Conservation (phyloP, 306 rosid genomes). For the Gynostemma pentaphyllum region DNA sequence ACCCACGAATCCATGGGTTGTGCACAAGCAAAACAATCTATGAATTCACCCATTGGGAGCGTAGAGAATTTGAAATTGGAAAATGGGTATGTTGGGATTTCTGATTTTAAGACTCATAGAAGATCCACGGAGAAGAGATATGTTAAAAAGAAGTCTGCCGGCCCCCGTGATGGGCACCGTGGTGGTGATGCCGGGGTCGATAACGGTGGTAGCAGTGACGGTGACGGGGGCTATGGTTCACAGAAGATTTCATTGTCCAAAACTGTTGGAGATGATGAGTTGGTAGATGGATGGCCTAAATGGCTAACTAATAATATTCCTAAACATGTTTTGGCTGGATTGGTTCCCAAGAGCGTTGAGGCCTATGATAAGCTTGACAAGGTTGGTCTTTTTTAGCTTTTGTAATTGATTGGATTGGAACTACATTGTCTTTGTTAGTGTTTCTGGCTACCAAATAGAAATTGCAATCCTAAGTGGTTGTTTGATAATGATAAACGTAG, state of each 20-base stretch:
- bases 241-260: conserved; percentile 22
- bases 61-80: conserved; percentile 42
- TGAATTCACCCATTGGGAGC: conserved; percentile 12
- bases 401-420: neutral
- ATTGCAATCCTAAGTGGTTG: no score
- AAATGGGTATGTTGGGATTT: conserved; percentile 40
- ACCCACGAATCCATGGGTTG: conserved; percentile 46
- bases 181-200: neutral
- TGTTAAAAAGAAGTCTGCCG: neutral
- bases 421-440: neutral
- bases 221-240: conserved; percentile 14
- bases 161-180: conserved; percentile 7
- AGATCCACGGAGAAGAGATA: conserved; percentile 41
- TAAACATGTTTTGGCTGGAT: conserved; percentile 29
- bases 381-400: conserved; percentile 23
- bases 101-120: conserved; percentile 20
- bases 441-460: no score
- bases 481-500: no score
- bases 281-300: conserved; percentile 38
- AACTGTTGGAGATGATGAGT: conserved; percentile 22
- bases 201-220: conserved; percentile 1
- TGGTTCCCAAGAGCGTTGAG: conserved; percentile 75
- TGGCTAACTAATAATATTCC: conserved; percentile 49
- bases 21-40: conserved; percentile 43
- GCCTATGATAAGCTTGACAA: conserved; percentile 64